Evolutionary conservation across 1,284 basidiomycete genomes (phyloP).

Genomic region (Grifola frondosa): DNA sequence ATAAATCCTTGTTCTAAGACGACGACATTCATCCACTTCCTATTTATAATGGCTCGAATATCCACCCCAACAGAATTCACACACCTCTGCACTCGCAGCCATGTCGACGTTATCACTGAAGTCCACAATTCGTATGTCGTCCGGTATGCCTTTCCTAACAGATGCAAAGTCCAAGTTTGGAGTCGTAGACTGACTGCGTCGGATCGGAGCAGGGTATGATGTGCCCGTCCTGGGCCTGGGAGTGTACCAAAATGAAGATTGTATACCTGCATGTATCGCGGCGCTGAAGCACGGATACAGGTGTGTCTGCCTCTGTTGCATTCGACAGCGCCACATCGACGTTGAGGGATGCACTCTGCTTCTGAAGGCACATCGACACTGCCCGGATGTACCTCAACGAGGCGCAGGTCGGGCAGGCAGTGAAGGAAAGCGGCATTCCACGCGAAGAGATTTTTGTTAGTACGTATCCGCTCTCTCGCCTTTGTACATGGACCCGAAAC

Average conservation of each 20-base stretch:
- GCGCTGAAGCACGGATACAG: constrained; percentile 78
- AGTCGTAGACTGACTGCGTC: too few species aligned
- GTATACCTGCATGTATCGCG: constrained; percentile 57
- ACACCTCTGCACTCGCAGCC: too few species aligned
- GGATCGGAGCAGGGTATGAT: constrained; percentile 47
- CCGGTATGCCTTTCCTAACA: too few species aligned
- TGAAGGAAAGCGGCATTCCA: constrained; percentile 51
- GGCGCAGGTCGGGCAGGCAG: constrained; percentile 56
- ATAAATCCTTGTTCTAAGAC: too few species aligned
- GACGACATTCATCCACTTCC: too few species aligned
- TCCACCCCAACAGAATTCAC: too few species aligned
- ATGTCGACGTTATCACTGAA: too few species aligned
- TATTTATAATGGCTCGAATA: too few species aligned
- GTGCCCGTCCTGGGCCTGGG: constrained; percentile 84
- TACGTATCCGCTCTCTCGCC: constrained; percentile 33
- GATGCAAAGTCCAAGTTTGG: too few species aligned
- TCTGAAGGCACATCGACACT: constrained; percentile 69
- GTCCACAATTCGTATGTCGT: too few species aligned
- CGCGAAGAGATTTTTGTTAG: constrained; percentile 70
- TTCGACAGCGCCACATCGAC: too few species aligned
- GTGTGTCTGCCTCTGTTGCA: constrained; percentile 37
- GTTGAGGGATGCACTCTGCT: constrained; percentile 1
- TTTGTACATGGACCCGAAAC: constrained; percentile 18
- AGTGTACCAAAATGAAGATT: constrained; percentile 71
- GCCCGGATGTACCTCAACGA: constrained; percentile 80